A percentile compares a stretch with the other conserved stretches of the same genome.
phyloP scores from a whole-genome alignment of 2,329 filamentous ascomycete genomes.

The Ascomycota sp. region DNA sequence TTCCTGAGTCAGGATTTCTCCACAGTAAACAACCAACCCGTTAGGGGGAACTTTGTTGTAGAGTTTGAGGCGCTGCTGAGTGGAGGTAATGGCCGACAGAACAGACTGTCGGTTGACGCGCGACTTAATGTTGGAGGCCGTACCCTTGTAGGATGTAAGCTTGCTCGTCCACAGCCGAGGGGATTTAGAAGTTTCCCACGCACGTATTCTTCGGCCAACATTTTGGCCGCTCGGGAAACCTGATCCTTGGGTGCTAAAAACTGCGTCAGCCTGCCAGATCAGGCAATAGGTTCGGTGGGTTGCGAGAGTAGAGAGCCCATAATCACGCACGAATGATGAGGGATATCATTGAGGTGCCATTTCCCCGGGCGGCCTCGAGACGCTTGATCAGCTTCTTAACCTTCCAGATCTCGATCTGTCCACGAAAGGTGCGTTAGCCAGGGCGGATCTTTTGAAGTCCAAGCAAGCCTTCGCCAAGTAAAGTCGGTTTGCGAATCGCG shows the following conservation, averaged over 20 bases:
- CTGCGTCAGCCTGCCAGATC: slow-evolving; percentile 1
- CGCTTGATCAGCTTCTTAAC: slow-evolving; percentile 99
- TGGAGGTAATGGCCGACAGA: slow-evolving; percentile 93
- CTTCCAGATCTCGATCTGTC: slow-evolving; percentile 69
- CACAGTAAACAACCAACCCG: slow-evolving; percentile 94
- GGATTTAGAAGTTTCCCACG: slow-evolving; percentile 9
- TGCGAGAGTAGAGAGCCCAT: not conserved
- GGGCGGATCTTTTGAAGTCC: not conserved
- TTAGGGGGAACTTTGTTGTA: slow-evolving; percentile 99
- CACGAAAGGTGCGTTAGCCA: slow-evolving; percentile 5
- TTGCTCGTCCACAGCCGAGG: not conserved
- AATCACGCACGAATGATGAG: slow-evolving; percentile 74
- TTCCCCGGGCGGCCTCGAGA: slow-evolving; percentile 88
- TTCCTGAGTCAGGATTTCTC: slow-evolving; percentile 98
- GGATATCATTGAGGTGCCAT: slow-evolving; percentile 99
- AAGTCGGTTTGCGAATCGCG: slow-evolving; percentile 6
- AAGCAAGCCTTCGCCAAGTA: not conserved
- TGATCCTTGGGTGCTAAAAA: slow-evolving; percentile 82
- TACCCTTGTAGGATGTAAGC: slow-evolving; percentile 42
- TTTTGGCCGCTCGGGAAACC: slow-evolving; percentile 87
- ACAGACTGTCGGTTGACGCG: slow-evolving; percentile 97
- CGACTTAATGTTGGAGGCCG: slow-evolving; percentile 98
- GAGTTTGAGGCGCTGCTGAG: slow-evolving; percentile 94
- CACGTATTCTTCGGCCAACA: slow-evolving; percentile 99
- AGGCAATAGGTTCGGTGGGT: not conserved